A percentile compares a stretch with the other conserved stretches of the same genome.
phyloP scores from a whole-genome alignment of 805 yeast genomes.

The Hagleromyces aurorensis region DNA sequence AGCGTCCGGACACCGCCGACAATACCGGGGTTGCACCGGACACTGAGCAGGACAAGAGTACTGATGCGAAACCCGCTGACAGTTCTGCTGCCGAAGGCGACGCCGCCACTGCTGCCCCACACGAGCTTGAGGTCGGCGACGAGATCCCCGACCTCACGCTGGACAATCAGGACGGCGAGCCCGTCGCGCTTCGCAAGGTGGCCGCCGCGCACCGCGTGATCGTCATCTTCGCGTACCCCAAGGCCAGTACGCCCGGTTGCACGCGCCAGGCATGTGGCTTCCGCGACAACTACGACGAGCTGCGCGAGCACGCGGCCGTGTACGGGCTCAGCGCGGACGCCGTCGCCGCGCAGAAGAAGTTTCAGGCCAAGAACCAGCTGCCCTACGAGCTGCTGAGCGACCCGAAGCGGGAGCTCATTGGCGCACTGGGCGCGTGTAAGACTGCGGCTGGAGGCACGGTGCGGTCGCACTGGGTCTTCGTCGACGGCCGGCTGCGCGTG shows the following conservation, averaged over 20 bases:
- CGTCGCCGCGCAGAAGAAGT: slow-evolving; percentile 69
- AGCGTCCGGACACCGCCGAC: slow-evolving; percentile 3
- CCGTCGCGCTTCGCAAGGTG: slow-evolving; percentile 40
- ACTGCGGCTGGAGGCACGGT: slow-evolving; percentile 58
- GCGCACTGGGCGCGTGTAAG: slow-evolving; percentile 76
- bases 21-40: slow-evolving; percentile 12
- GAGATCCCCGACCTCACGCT: slow-evolving; percentile 57
- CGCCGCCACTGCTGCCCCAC: slow-evolving; percentile 2
- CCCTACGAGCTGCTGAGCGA: slow-evolving; percentile 73
- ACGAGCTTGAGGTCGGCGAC: slow-evolving; percentile 46
- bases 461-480: slow-evolving; percentile 90
- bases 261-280: slow-evolving; percentile 92
- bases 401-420: slow-evolving; percentile 61
- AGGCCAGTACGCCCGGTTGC: slow-evolving; percentile 93
- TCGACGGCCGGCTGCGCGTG: slow-evolving; percentile 55
- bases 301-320: slow-evolving; percentile 40
- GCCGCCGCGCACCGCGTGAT: slow-evolving; percentile 38
- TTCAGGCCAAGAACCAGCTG: slow-evolving; percentile 63
- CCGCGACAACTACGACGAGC: slow-evolving; percentile 48
- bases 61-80: slow-evolving; percentile 4
- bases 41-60: slow-evolving; percentile 13
- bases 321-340: slow-evolving; percentile 80
- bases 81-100: slow-evolving; percentile 6
- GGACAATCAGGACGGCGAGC: slow-evolving; percentile 61
- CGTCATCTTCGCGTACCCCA: slow-evolving; percentile 73